phyloP scores from a whole-genome alignment of 805 yeast genomes.

The Saccharomyces eubayanus region DNA sequence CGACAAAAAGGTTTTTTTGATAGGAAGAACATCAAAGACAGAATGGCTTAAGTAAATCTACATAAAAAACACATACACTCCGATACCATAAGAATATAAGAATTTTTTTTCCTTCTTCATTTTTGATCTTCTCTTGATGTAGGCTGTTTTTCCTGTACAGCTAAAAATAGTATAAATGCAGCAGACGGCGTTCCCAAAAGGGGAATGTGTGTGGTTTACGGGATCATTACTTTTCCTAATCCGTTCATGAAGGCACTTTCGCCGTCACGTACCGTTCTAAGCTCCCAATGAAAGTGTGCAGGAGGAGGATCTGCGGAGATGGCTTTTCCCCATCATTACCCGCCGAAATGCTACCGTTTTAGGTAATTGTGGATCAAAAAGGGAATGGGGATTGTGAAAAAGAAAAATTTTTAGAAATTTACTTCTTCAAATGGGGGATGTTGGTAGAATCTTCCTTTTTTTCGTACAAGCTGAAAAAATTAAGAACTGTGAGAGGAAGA shows the following conservation, averaged over 20 bases:
- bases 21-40: not conserved
- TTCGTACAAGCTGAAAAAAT: not conserved
- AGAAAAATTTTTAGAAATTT: not conserved
- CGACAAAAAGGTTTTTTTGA: not conserved
- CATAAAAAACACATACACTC: not conserved
- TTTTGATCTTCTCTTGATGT: not conserved
- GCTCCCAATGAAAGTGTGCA: not conserved
- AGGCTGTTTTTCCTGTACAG: not conserved
- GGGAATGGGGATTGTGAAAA: not conserved
- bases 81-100: not conserved
- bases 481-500: not conserved
- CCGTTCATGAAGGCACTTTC: not conserved
- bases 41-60: not conserved
- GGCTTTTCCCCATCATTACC: not conserved
- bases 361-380: slow-evolving; percentile 1
- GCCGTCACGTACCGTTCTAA: not conserved
- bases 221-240: not conserved
- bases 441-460: not conserved
- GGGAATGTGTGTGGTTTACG: not conserved
- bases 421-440: not conserved
- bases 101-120: not conserved
- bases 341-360: not conserved
- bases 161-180: not conserved
- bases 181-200: not conserved
- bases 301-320: not conserved